A percentile compares a stretch with the other conserved stretches of the same genome.
Conservation (phyloP, 176 grass and related monocot genomes). For the Avena atlantica region DNA sequence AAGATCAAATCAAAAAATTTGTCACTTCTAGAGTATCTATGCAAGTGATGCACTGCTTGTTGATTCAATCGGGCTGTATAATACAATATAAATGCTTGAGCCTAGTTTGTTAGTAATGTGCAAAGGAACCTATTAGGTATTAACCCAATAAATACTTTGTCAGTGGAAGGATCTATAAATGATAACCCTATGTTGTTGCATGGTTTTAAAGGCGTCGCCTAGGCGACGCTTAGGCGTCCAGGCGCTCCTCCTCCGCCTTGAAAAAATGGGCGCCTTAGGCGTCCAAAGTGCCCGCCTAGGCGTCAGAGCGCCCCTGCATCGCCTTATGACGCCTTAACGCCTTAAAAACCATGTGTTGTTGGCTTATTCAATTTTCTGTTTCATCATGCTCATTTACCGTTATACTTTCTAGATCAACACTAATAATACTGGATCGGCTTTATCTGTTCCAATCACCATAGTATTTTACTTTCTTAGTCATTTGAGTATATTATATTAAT, state of each 20-base stretch:
- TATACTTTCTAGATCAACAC: neutral
- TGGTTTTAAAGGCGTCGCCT: too few relatives aligned
- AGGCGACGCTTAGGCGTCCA: too few relatives aligned
- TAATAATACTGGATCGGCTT: neutral
- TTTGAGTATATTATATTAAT: neutral
- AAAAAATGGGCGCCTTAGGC: too few relatives aligned
- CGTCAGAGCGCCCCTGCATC: too few relatives aligned
- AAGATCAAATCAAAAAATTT: neutral
- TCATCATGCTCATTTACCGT: constrained; percentile 12
- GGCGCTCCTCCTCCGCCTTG: too few relatives aligned
- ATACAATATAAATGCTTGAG: constrained; percentile 9
- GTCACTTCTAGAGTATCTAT: neutral
- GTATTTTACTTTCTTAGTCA: constrained; percentile 7
- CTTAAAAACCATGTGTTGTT: too few relatives aligned
- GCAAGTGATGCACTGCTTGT: neutral
- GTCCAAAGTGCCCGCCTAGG: too few relatives aligned
- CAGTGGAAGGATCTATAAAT: constrained; percentile 7
- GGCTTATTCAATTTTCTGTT: neutral
- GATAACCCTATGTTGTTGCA: neutral
- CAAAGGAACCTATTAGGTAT: neutral
- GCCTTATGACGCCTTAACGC: too few relatives aligned
- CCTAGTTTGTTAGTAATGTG: neutral
- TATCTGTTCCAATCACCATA: constrained; percentile 11
- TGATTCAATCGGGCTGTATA: neutral
- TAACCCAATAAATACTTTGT: neutral